phyloP scores from a whole-genome alignment of 1,139 yeast genomes.

The Kodamaea arcana region DNA sequence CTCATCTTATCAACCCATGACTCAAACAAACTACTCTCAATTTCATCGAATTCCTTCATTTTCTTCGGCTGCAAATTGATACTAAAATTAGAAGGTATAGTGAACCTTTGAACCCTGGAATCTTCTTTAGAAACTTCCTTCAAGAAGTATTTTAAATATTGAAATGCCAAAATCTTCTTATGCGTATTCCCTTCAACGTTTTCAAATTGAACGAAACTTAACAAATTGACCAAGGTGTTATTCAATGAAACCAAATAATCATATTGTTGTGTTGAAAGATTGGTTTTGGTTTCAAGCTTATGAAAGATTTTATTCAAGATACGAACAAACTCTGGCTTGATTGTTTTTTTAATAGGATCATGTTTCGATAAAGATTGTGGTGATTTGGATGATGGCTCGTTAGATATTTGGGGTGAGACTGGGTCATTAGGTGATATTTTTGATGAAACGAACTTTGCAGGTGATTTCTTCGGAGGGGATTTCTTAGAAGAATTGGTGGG shows the following conservation, averaged over 20 bases:
- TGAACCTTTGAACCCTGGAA: slow-evolving; percentile 22
- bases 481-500: not conserved
- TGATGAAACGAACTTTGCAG: no score
- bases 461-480: not conserved
- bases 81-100: slow-evolving; percentile 33
- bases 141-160: slow-evolving; percentile 37
- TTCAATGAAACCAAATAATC: slow-evolving; percentile 33
- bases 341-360: slow-evolving; percentile 21
- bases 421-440: no score
- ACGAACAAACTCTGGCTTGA: slow-evolving; percentile 29
- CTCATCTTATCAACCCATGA: slow-evolving; percentile 45
- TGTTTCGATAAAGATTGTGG: slow-evolving; percentile 15
- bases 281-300: slow-evolving; percentile 31
- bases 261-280: slow-evolving; percentile 33
- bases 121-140: slow-evolving; percentile 32
- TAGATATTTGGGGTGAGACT: not conserved
- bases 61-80: slow-evolving; percentile 4
- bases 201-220: slow-evolving; percentile 18
- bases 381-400: not conserved
- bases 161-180: slow-evolving; percentile 32
- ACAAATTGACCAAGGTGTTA: slow-evolving; percentile 24
- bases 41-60: slow-evolving; percentile 33
- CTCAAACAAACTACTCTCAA: slow-evolving; percentile 40
- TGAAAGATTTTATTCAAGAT: slow-evolving; percentile 33
- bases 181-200: slow-evolving; percentile 15